phyloP scores from a whole-genome alignment of 768 basidiomycete species.

The Auricularia auricula-judae region DNA sequence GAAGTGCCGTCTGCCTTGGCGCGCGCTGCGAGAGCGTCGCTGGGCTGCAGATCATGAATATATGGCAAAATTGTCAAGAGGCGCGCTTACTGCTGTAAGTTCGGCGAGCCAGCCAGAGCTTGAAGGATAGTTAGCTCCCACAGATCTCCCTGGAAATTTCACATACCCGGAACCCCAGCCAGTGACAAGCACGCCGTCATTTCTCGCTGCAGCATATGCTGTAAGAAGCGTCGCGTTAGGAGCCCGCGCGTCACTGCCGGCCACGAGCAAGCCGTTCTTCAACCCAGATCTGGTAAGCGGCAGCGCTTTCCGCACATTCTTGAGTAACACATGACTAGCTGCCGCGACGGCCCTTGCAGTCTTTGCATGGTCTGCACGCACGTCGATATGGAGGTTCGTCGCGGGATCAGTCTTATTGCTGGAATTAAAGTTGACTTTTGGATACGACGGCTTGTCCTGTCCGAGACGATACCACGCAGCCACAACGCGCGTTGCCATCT shows the following conservation, averaged over 20 bases:
- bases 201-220: background rate
- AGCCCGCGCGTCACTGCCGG: constrained; percentile 18
- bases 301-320: constrained; percentile 24
- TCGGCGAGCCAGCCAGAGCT: background rate
- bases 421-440: constrained; percentile 24
- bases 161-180: constrained; percentile 2
- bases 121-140: too few relatives aligned
- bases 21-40: constrained; percentile 67
- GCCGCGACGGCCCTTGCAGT: constrained; percentile 35
- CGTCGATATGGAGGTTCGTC: constrained; percentile 53
- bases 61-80: constrained; percentile 6
- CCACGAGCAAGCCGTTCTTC: constrained; percentile 1
- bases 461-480: constrained; percentile 10
- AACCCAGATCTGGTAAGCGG: constrained; percentile 13
- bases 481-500: constrained; percentile 50
- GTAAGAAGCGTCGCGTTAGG: background rate
- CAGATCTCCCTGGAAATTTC: too few relatives aligned
- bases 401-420: constrained; percentile 5
- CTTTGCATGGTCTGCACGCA: constrained; percentile 50
- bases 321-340: constrained; percentile 46
- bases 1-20: constrained; percentile 54
- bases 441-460: constrained; percentile 23
- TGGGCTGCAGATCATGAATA: constrained; percentile 35
- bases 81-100: constrained; percentile 4
- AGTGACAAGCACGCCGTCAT: constrained; percentile 4